Percentiles rank a stretch among this genome's conserved stretches.
These are phyloP conservation scores for Sugiyamaella marilandica DNA, from an alignment of 805 yeast genomes.

Conservation along the genomic window DNA sequence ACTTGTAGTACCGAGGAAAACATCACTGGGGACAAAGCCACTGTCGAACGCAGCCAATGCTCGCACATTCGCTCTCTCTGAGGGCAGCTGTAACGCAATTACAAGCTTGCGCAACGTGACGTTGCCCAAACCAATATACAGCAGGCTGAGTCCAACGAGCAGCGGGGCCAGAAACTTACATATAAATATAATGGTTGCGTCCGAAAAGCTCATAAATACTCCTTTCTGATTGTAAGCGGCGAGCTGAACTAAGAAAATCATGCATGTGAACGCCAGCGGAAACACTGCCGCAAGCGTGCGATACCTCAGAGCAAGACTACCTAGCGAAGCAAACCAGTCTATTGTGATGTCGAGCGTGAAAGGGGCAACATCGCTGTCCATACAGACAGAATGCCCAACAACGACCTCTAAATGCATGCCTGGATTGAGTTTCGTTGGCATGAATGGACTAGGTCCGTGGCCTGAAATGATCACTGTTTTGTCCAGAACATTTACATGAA, in stretches of 20 bases:
- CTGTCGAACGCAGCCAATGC: constrained; percentile 19
- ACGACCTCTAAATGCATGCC: constrained; percentile 15
- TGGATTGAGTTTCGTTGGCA: constrained; percentile 8
- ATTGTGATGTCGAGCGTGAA: constrained; percentile 26
- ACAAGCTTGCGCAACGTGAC: constrained; percentile 17
- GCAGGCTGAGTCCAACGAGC: constrained; percentile 21
- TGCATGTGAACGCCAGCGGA: constrained; percentile 55
- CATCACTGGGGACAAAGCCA: constrained; percentile 40
- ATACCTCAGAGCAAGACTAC: constrained; percentile 67
- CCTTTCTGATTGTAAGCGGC: constrained; percentile 36
- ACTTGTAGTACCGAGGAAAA: constrained; percentile 65
- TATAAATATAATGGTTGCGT: constrained; percentile 41
- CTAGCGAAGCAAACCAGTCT: constrained; percentile 57
- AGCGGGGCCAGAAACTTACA: constrained; percentile 28
- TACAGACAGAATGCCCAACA: constrained; percentile 6
- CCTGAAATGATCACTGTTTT: constrained; percentile 6
- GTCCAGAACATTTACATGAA: constrained; percentile 17
- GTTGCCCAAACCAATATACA: constrained; percentile 31
- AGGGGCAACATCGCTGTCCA: background rate
- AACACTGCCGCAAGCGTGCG: constrained; percentile 69
- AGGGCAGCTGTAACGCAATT: constrained; percentile 26
- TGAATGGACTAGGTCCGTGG: constrained; percentile 19
- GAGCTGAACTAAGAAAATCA: constrained; percentile 55
- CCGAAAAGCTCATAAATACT: constrained; percentile 42
- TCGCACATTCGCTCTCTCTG: constrained; percentile 24